Conservation (phyloP, 441 rosid species). For the Francoa sonchifolia region DNA sequence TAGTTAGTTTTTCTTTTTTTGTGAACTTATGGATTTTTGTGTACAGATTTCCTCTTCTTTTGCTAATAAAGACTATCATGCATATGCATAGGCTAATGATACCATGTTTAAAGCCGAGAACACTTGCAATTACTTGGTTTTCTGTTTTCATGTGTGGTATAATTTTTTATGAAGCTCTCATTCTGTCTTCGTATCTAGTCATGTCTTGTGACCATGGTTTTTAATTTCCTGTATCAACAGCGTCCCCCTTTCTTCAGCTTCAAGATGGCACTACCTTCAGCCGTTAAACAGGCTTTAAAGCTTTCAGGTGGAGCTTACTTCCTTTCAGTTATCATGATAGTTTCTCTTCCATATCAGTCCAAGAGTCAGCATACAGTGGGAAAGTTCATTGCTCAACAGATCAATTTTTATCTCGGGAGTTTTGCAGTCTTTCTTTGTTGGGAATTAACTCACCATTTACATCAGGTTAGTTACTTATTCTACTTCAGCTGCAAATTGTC, state of each 20-base stretch:
- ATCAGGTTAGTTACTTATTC: conserved; percentile 44
- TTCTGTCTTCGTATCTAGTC: background rate
- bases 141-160: no score
- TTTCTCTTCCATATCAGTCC: conserved; percentile 26
- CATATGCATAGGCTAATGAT: no score
- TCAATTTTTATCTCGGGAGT: conserved; percentile 38
- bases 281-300: conserved; percentile 42
- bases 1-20: no score
- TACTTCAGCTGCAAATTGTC: background rate
- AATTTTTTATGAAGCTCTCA: background rate
- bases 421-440: conserved; percentile 61
- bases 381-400: conserved; percentile 37
- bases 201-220: conserved; percentile 5
- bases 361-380: conserved; percentile 26
- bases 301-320: conserved; percentile 38
- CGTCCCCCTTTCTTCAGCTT: conserved; percentile 70
- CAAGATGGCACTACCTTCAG: conserved; percentile 67
- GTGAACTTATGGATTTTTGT: no score
- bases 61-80: no score
- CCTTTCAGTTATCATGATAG: conserved; percentile 30
- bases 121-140: no score
- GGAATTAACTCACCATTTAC: conserved; percentile 69
- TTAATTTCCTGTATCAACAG: conserved; percentile 26
- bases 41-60: no score
- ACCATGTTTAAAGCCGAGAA: no score